These are phyloP conservation scores for Debaryomyces tyrocola DNA, from an alignment of 805 yeast genomes.

Conservation along the genomic window DNA sequence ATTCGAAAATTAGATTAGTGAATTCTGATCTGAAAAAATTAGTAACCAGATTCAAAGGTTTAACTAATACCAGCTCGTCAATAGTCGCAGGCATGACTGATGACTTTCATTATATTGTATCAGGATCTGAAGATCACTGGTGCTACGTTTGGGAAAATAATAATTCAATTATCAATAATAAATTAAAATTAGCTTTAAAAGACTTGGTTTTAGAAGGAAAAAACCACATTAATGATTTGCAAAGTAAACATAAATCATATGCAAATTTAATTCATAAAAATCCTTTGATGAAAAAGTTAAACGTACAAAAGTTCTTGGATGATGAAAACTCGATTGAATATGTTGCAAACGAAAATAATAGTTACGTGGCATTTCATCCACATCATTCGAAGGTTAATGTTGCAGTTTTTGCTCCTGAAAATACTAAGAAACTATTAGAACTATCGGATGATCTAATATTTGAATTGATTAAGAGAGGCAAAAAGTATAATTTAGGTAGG, in stretches of 20 bases:
- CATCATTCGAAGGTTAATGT: slow-evolving; percentile 72
- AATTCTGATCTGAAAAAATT: slow-evolving; percentile 54
- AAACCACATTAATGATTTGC: slow-evolving; percentile 32
- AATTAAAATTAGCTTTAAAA: slow-evolving; percentile 31
- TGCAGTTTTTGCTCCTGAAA: slow-evolving; percentile 75
- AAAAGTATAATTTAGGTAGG: slow-evolving; percentile 8
- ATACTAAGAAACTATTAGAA: slow-evolving; percentile 62
- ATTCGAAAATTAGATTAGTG: slow-evolving; percentile 71
- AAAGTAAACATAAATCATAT: slow-evolving; percentile 26
- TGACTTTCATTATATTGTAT: slow-evolving; percentile 55
- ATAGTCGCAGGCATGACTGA: slow-evolving; percentile 66
- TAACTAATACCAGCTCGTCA: slow-evolving; percentile 67
- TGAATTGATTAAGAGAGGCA: slow-evolving; percentile 47
- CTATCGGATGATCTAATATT: slow-evolving; percentile 78
- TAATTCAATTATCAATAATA: slow-evolving; percentile 41
- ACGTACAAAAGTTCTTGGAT: slow-evolving; percentile 25
- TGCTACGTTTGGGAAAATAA: slow-evolving; percentile 74
- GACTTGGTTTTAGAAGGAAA: slow-evolving; percentile 37
- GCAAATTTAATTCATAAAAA: slow-evolving; percentile 28
- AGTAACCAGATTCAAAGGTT: slow-evolving; percentile 72
- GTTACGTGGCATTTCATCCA: slow-evolving; percentile 73
- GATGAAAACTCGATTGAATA: slow-evolving; percentile 18
- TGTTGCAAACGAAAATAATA: slow-evolving; percentile 51
- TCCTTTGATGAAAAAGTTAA: slow-evolving; percentile 25
- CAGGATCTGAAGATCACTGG: slow-evolving; percentile 89